Evolutionary conservation across 257 asterid species (phyloP).

Genomic region (Prunella vulgaris): DNA sequence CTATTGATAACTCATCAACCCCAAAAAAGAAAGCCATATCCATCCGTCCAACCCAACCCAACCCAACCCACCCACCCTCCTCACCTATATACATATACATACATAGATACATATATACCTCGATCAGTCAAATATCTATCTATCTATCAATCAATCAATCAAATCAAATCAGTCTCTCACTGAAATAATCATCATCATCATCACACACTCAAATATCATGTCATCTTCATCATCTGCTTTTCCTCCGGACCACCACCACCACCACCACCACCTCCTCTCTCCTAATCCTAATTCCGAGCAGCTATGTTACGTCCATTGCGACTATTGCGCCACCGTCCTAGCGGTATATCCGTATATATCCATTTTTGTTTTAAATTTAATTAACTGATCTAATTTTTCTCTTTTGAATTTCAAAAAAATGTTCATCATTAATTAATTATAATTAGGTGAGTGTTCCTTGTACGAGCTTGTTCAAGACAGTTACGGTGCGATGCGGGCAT

Average conservation of each 20-base stretch:
- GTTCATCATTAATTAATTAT: no score
- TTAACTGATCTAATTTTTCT: no score
- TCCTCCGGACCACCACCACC: constrained; percentile 80
- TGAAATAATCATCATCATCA: constrained; percentile 19
- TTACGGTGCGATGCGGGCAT: constrained; percentile 94
- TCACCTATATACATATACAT: background rate
- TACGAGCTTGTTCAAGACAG: constrained; percentile 90
- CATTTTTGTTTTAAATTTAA: no score
- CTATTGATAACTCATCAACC: background rate
- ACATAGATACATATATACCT: constrained; percentile 33
- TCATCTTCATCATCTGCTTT: constrained; percentile 96
- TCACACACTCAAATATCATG: constrained; percentile 28
- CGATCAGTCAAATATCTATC: constrained; percentile 76
- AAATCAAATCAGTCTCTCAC: constrained; percentile 37
- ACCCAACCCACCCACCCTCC: background rate
- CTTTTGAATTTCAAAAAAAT: no score
- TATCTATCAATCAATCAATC: constrained; percentile 75
- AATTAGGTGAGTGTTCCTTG: constrained; percentile 88
- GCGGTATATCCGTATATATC: constrained; percentile 42
- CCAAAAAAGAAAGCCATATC: constrained; percentile 16
- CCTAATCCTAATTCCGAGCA: constrained; percentile 59
- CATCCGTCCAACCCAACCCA: constrained; percentile 6
- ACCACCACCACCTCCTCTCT: constrained; percentile 17
- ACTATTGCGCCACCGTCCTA: constrained; percentile 87
- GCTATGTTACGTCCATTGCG: constrained; percentile 99